Evolutionary conservation across 78 protist genomes (phyloP).

Genomic region (Dictyostelium citrinum): DNA sequence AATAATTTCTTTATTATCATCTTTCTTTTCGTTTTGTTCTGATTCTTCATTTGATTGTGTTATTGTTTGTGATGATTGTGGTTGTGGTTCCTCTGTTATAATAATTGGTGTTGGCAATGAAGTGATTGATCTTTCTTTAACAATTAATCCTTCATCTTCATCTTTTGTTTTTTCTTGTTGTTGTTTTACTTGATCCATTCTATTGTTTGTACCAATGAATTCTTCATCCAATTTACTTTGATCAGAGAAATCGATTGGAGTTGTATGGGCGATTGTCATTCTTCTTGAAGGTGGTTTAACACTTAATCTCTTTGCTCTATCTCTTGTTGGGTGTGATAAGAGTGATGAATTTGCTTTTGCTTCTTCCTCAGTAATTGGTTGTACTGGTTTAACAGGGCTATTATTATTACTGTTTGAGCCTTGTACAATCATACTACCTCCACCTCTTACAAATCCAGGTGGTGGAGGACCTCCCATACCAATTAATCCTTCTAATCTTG

Average conservation of each 20-base stretch:
- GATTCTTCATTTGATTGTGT: neutral
- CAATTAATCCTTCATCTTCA: neutral
- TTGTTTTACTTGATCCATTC: conserved; percentile 3
- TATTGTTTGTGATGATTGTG: neutral
- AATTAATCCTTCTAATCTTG: neutral
- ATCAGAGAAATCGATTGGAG: neutral
- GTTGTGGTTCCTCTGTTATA: neutral
- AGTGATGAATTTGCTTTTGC: neutral
- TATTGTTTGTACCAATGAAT: neutral
- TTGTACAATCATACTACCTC: neutral
- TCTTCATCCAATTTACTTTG: neutral
- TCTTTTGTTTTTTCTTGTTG: neutral
- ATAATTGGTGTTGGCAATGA: neutral
- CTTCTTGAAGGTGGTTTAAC: conserved; percentile 35
- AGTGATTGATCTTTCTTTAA: neutral
- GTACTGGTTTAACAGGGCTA: neutral
- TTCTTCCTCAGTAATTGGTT: neutral
- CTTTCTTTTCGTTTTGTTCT: neutral
- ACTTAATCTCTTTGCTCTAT: conserved; percentile 12
- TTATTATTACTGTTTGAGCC: neutral
- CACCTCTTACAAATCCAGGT: neutral
- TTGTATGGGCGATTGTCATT: neutral
- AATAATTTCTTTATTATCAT: no score
- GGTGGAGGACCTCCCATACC: neutral
- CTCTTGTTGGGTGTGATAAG: neutral